phyloP scores from a whole-genome alignment of 164 flowering plant species.

The Berberis vulgaris region DNA sequence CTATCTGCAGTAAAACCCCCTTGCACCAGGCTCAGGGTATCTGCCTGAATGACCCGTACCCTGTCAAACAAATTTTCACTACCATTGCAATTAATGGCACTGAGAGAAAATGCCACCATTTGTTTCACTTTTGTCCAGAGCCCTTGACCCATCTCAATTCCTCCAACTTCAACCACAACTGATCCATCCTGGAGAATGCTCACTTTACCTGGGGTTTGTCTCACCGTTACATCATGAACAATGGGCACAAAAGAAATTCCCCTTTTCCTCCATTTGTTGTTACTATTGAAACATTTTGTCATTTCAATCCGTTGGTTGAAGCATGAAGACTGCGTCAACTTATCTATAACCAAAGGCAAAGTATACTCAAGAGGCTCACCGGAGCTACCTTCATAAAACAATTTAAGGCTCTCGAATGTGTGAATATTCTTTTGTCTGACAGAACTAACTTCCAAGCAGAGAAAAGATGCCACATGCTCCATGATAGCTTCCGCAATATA shows the following conservation, averaged over 20 bases:
- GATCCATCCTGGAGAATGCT: constrained; percentile 82
- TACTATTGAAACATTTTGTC: constrained; percentile 44
- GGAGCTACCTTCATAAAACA: constrained; percentile 32
- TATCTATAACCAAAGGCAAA: constrained; percentile 60
- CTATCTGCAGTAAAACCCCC: constrained; percentile 88
- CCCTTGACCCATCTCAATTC: constrained; percentile 93
- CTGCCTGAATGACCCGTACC: constrained; percentile 71
- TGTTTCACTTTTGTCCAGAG: constrained; percentile 94
- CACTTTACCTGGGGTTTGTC: constrained; percentile 78
- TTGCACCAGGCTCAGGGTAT: constrained; percentile 77
- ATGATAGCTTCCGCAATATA: constrained; percentile 80
- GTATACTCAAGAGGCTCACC: constrained; percentile 62
- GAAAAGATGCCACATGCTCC: constrained; percentile 69
- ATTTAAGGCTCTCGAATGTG: constrained; percentile 44
- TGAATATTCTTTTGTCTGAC: constrained; percentile 66
- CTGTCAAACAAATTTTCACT: constrained; percentile 42
- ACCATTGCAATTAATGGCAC: constrained; percentile 42
- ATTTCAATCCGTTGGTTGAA: constrained; percentile 32
- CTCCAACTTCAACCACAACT: constrained; percentile 88
- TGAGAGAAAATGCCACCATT: constrained; percentile 73
- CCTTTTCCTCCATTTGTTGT: constrained; percentile 58
- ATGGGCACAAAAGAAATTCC: constrained; percentile 78
- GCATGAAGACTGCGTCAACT: constrained; percentile 41
- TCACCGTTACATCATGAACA: constrained; percentile 36
- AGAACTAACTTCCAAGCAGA: constrained; percentile 60